Evolutionary conservation across 148 eudicot species (phyloP), one percentile per base, ranked within the genome.

Genomic region (Rhododendron williamsianum): DNA sequence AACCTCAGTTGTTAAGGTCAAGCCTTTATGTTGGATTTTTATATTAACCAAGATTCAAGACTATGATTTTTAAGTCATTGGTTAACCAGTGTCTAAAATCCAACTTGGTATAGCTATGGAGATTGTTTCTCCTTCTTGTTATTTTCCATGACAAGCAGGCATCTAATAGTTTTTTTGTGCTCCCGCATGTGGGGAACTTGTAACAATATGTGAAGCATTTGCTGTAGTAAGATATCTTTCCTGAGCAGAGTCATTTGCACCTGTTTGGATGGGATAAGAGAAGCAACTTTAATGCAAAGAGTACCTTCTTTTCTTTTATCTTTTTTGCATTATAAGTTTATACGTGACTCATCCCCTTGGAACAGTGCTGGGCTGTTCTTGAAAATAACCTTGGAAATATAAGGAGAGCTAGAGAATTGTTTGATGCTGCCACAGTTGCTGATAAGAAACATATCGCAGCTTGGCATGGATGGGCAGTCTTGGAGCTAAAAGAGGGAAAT

Each of bases 381-480:
- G 99, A 97, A 85, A 94, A 88, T 84, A 94, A 90, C 88, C 69
- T 92, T 88, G 98, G 99, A 13, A 95, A 94, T 74, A 87, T 89
- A 48, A 92, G 98, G 90, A 95, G 88, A 90, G 98, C 99, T 33
- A 86, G 98, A 87, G 94, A 95, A 85, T 69, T 97, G 81, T 97
- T 97, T 86, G 99, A 97, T 84, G 99, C 99, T 19, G 94, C 99
- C 86, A 97, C 99, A 78, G 99, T 97, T 88, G 98, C 99, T 71
- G 96, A 95, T 81, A 97, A 92, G 92, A 97, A 81, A 88, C 99
- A 97, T 84, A 87, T 95, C 87, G 98, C 98, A 76, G 99, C 96
- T 6, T 97, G 99, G 99, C 99, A 97, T 88, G 99, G 98, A 83
- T 97, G 99, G 99, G 99, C 98, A 54, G 90, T 94, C 7, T 89